Conservation (phyloP, 148 eudicot genomes). For the Rhododendron mucronatum region DNA sequence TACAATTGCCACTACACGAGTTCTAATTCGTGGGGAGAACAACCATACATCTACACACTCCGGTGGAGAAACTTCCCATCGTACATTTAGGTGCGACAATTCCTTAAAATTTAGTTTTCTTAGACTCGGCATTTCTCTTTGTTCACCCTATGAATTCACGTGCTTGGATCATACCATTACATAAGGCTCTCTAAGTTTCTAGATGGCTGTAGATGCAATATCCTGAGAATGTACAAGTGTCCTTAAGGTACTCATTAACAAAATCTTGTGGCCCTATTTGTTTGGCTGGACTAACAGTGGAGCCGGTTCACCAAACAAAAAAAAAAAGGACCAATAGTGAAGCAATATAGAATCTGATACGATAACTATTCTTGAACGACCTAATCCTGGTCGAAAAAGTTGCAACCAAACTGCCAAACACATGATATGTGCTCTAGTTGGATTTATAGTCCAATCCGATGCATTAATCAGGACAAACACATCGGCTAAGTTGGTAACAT, state of each 20-base stretch:
- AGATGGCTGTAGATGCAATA: background rate
- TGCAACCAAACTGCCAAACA: background rate
- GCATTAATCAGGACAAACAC: background rate
- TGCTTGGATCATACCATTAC: background rate
- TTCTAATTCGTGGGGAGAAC: conserved; percentile 58
- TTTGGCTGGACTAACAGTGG: background rate
- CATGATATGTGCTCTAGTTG: background rate
- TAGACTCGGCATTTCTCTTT: background rate
- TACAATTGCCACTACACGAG: conserved; percentile 84
- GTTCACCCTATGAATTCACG: too few species aligned
- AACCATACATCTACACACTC: conserved; percentile 53
- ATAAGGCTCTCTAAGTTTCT: background rate
- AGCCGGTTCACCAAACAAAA: too few species aligned
- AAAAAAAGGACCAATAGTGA: background rate
- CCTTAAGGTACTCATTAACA: too few species aligned
- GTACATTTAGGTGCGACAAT: conserved; percentile 60
- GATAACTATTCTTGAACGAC: background rate
- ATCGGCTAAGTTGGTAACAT: background rate
- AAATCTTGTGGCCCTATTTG: background rate
- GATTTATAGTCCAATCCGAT: background rate
- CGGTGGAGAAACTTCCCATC: conserved; percentile 46
- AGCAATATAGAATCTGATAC: background rate
- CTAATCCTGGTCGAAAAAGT: background rate
- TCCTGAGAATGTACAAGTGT: too few species aligned
- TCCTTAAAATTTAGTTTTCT: background rate